phyloP scores from a whole-genome alignment of 2,329 filamentous ascomycete species.

The Diaporthe amygdali region DNA sequence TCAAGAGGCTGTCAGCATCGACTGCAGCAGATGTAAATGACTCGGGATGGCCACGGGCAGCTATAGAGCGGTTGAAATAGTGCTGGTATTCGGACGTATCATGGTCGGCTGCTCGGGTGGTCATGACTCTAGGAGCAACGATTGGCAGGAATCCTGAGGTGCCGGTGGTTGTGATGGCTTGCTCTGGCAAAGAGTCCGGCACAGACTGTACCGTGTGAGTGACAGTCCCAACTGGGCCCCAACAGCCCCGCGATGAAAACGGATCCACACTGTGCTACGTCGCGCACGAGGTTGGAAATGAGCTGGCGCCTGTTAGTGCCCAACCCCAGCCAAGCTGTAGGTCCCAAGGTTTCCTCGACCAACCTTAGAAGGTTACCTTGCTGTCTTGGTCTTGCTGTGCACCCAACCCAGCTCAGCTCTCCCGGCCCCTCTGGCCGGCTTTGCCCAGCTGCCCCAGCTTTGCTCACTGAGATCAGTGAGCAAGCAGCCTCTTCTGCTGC shows the following conservation, averaged over 20 bases:
- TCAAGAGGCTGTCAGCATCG: neutral
- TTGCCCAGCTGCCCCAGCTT: neutral
- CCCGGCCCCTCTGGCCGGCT: neutral
- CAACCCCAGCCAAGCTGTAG: conserved; percentile 1
- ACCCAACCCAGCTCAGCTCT: too few species aligned
- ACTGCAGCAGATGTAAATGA: neutral
- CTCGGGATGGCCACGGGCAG: neutral
- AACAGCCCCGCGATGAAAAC: too few species aligned
- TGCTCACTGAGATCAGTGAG: conserved; percentile 6
- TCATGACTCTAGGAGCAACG: neutral
- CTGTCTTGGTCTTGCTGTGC: neutral
- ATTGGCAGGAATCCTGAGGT: neutral
- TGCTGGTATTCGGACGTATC: neutral
- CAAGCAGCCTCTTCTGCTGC: neutral
- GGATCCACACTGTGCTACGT: conserved; percentile 7
- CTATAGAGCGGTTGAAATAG: neutral
- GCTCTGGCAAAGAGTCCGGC: neutral
- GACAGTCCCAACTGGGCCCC: neutral
- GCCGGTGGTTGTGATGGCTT: conserved; percentile 7
- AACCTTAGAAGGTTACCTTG: conserved; percentile 5
- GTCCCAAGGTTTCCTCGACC: conserved; percentile 7
- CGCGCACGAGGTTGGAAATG: neutral
- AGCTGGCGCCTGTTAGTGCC: conserved; percentile 15
- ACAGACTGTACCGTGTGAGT: neutral
- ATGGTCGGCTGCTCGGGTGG: neutral